Evolutionary conservation across 768 basidiomycete species (phyloP), one percentile per base, ranked within the genome.

Genomic region (Pisolithus marmoratus): DNA sequence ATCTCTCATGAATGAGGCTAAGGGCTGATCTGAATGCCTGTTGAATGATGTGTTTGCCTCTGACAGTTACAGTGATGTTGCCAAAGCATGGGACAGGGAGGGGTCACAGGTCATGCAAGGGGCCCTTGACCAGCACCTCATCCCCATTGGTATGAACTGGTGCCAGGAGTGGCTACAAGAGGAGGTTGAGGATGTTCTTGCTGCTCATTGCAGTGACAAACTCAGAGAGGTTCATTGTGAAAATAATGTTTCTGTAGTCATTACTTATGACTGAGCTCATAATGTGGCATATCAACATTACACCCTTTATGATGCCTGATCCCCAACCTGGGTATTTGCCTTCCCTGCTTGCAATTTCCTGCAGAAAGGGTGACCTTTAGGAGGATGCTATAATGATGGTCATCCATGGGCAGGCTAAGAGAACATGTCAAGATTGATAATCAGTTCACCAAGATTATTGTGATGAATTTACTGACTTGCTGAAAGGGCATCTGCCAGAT

Each of bases 341-440:
- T 45, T 77, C 85, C 20, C 91, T 98, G 20, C 77, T 99, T 38
- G 90, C 94, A 3, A 68, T 95, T 51, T 95, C 94, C 7, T 94
- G 92, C 84, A 96, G 96, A 37, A 87, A 90, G 70, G 96, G 96
- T 36, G 94, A 96, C 60, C 90, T 91, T 37, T 84, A 87, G 60
- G 89, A 88, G 61, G 95, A 99, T 67, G 84, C 86, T 7, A 87
- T 97, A 50, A 80, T 83, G 22, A 72, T 92, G 38, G 87, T 94
- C 52, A 90, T 84, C 72, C 64, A 84, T 84, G 43, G 95, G 96
- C 17, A 86, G 90, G 45, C 75, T 94, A 63, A 87, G 92, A 19
- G 91, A 96, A 60, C 86, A 92, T 55, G 80, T 84, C 41, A 90
- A 87, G 63, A 76, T 97, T 50, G 94, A 96, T 70, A 94, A 8